Evolutionary conservation across 139 green algal genomes (phyloP).

Genomic region (Nannochloris sp.): DNA sequence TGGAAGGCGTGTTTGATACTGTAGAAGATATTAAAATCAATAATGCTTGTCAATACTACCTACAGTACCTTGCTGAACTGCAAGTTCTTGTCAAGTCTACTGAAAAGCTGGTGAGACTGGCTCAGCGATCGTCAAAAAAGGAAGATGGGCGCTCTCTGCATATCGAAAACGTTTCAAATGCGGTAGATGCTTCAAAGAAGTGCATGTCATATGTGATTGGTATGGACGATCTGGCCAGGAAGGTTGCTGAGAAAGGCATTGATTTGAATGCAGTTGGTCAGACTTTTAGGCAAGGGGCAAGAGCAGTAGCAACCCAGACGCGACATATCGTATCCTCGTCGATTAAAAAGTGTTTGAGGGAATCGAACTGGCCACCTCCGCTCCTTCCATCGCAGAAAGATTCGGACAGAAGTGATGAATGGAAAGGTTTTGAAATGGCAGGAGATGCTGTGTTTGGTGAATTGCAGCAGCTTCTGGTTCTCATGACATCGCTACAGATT

Average conservation of each 20-base stretch:
- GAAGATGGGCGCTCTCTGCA: neutral
- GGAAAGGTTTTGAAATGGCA: slow-evolving; percentile 5
- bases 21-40: no score
- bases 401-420: neutral
- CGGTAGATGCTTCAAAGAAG: no score
- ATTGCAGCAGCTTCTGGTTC: slow-evolving; percentile 21
- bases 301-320: no score
- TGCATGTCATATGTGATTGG: no score
- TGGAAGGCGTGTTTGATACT: no score
- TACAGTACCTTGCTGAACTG: slow-evolving; percentile 9
- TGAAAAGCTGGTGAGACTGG: slow-evolving; percentile 13
- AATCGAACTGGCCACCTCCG: slow-evolving; percentile 6
- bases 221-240: no score
- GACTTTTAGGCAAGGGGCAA: no score
- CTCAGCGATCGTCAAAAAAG: neutral
- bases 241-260: no score
- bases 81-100: slow-evolving; percentile 17
- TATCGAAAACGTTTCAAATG: no score
- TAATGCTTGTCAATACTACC: neutral
- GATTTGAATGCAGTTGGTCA: no score
- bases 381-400: neutral
- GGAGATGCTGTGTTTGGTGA: neutral
- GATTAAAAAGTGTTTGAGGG: slow-evolving; percentile 16
- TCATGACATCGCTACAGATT: slow-evolving; percentile 24
- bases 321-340: neutral